These are phyloP conservation scores for Leptographium lundbergii DNA, from an alignment of 2,329 filamentous ascomycete genomes.

Conservation along the genomic window DNA sequence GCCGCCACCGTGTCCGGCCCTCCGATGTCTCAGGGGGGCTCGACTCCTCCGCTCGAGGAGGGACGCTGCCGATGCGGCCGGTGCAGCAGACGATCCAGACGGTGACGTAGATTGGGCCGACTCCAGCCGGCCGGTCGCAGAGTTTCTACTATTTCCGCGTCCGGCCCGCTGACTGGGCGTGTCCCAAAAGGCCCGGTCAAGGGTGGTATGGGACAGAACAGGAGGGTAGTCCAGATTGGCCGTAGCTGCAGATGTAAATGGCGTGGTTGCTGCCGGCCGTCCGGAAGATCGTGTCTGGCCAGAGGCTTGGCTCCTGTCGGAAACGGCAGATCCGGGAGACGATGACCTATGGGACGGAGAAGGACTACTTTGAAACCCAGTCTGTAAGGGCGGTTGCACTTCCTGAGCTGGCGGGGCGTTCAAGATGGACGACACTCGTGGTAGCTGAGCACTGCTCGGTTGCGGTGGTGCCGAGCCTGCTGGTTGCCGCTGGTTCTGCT, in stretches of 20 bases:
- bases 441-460: background rate
- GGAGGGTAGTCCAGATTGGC: background rate
- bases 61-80: background rate
- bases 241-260: background rate
- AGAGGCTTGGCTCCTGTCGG: background rate
- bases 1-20: background rate
- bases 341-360: background rate
- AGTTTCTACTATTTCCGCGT: background rate
- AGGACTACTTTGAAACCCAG: background rate
- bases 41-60: background rate
- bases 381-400: background rate
- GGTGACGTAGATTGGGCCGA: background rate
- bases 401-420: background rate
- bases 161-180: background rate
- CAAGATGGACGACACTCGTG: background rate
- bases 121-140: background rate
- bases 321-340: background rate
- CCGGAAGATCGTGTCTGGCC: background rate
- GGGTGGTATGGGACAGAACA: background rate
- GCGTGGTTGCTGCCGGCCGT: background rate
- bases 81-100: background rate
- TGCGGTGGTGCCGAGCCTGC: background rate
- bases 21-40: background rate
- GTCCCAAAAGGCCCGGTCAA: background rate
- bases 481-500: background rate